Conservation (phyloP, 225 moss, liverwort and hornwort genomes). For the Physcomitrellopsis africana region DNA sequence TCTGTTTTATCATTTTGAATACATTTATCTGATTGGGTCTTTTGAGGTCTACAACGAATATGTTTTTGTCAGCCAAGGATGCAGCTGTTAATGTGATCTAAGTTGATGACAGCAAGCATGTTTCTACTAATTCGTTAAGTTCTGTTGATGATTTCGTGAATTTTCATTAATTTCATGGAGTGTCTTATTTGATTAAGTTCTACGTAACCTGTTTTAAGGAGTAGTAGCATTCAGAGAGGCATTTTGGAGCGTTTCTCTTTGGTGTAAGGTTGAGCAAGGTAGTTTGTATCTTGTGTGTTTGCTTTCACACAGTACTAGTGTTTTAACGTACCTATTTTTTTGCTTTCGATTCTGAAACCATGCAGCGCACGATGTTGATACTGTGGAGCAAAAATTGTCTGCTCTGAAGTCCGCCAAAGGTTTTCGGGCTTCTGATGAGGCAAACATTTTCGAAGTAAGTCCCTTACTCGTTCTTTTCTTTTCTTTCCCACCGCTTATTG, state of each 20-base stretch:
- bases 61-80: no score
- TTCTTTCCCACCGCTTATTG: background rate
- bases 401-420: constrained; percentile 56
- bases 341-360: background rate
- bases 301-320: background rate
- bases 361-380: constrained; percentile 76
- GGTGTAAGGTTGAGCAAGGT: background rate
- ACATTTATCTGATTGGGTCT: background rate
- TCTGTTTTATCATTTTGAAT: background rate
- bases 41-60: background rate
- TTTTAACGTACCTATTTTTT: background rate
- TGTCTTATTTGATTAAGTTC: background rate
- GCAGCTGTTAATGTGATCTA: no score
- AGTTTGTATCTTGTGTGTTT: background rate
- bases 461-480: no score
- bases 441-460: constrained; percentile 70
- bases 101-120: no score
- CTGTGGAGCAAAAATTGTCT: constrained; percentile 55
- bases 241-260: background rate
- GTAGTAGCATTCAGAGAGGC: background rate
- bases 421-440: constrained; percentile 57
- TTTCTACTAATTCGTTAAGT: no score
- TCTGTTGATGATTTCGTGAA: no score
- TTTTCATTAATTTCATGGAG: background rate
- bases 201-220: background rate